Evolutionary conservation across 768 basidiomycete genomes (phyloP), one percentile per base, ranked within the genome.

Genomic region (Calocera cornea): DNA sequence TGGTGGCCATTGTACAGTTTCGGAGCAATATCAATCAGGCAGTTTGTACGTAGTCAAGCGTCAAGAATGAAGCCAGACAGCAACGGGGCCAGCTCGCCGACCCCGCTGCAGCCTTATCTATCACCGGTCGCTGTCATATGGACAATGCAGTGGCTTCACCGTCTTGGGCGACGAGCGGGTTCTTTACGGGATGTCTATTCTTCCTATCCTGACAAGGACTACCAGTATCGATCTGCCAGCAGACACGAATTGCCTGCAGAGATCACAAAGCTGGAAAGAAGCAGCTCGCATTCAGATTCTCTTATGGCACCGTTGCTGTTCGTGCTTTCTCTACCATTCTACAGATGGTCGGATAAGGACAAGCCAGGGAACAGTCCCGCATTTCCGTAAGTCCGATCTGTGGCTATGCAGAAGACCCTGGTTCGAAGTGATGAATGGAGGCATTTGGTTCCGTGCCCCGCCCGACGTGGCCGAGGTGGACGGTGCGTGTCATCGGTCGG

Each of bases 1-100:
- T 75, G 41, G 85, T 87, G 19, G 86, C 86, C 83, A 86, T 87
- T 65, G 14, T 60, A 29, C 54, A 33, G 2, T 27, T 16, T 33
- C 24, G 7, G 31, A 29, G 31, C 27, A 29, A 60, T 29, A 60
- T 60, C 54, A 33, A 60, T 60, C 27, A 14, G 27, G 27, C 24
- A 29, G 54, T 60, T 60, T 22, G 24, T 24, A 47, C 16, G 44
- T 60, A 27, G 2, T 60, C 24, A 10, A 16, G 54, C 19, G 16
- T 17, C 44, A 24, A 24, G 44, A 24, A n/a, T 19, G 19, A 47
- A 24, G 44, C 31, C 54, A 60, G 54, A 19, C 54, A 29, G 31
- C 44, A 24, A 19, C 36, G 24, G 44, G 24, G 44, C 44, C 44
- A 47, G 44, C 44, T 7, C 36, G 8, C 24, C 44, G 7, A 47